phyloP scores from a whole-genome alignment of 805 yeast species.

The Pichia rugopelliculosa region DNA sequence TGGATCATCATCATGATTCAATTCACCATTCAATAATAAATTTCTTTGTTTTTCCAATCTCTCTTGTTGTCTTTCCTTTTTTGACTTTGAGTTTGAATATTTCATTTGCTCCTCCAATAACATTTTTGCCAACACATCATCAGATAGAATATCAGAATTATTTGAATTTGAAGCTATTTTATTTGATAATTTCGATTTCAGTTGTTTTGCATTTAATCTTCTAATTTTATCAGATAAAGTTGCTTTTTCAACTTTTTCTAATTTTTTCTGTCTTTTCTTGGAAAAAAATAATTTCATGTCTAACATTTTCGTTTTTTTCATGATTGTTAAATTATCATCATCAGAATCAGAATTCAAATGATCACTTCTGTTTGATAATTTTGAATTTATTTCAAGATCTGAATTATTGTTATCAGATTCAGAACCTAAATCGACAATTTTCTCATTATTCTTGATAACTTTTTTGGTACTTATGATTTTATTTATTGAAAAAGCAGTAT shows the following conservation, averaged over 20 bases:
- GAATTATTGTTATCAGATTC: not conserved
- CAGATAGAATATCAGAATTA: conserved; percentile 2
- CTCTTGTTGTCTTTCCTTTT: conserved; percentile 13
- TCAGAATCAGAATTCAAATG: not conserved
- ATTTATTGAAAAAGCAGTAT: not conserved
- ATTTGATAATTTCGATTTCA: not conserved
- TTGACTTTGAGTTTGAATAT: conserved; percentile 5
- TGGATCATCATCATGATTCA: conserved; percentile 23
- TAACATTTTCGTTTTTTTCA: conserved; percentile 6
- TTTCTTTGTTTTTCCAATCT: conserved; percentile 9
- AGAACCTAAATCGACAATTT: conserved; percentile 1
- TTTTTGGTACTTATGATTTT: not conserved
- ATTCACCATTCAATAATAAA: conserved; percentile 12
- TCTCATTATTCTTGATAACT: not conserved
- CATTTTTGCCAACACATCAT: conserved; percentile 11
- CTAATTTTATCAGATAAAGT: conserved; percentile 9
- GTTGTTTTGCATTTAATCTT: conserved; percentile 8
- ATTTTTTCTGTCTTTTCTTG: conserved; percentile 3
- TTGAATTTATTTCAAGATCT: not conserved
- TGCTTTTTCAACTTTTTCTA: conserved; percentile 2
- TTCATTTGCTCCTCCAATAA: conserved; percentile 11
- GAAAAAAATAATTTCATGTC: conserved; percentile 10
- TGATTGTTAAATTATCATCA: not conserved
- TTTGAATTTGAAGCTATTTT: not conserved
- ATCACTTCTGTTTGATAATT: not conserved